Conservation (phyloP, 345 rosid genomes). For the Eucalyptus rudis region DNA sequence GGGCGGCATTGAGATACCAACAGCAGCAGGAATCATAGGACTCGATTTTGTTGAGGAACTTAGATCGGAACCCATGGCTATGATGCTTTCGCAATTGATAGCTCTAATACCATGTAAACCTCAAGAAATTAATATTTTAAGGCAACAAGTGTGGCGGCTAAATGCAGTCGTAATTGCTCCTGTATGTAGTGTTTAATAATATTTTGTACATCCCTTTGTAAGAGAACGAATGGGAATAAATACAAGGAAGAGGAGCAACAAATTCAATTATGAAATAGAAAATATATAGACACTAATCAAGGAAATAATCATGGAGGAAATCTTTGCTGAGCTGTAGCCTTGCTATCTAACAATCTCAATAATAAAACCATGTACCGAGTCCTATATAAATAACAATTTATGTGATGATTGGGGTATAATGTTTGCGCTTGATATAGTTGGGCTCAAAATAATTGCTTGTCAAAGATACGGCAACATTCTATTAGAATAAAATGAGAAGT, state of each 20-base stretch:
- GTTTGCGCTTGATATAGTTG: not conserved
- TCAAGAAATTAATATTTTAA: not conserved
- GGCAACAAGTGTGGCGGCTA: not conserved
- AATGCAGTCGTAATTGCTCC: not conserved
- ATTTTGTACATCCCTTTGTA: not conserved
- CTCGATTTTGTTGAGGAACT: too few species aligned
- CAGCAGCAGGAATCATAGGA: rapidly evolving
- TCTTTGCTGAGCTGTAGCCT: not conserved
- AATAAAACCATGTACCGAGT: not conserved
- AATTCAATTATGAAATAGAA: not conserved
- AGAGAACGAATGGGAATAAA: not conserved
- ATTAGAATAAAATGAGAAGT: not conserved
- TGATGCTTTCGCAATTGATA: too few species aligned
- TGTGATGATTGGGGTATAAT: not conserved
- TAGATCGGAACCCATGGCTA: too few species aligned
- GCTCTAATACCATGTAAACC: not conserved
- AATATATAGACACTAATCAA: too few species aligned
- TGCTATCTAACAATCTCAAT: not conserved
- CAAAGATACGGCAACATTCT: not conserved
- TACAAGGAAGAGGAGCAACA: not conserved
- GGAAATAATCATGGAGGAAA: not conserved
- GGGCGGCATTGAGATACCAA: too few species aligned
- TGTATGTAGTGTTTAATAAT: not conserved
- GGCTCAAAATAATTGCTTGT: not conserved
- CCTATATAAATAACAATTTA: not conserved